Percentiles rank a stretch among this genome's conserved stretches.
Evolutionary conservation across 2,329 filamentous ascomycete genomes (phyloP).

Genomic region (Trematosphaeria pertusa): DNA sequence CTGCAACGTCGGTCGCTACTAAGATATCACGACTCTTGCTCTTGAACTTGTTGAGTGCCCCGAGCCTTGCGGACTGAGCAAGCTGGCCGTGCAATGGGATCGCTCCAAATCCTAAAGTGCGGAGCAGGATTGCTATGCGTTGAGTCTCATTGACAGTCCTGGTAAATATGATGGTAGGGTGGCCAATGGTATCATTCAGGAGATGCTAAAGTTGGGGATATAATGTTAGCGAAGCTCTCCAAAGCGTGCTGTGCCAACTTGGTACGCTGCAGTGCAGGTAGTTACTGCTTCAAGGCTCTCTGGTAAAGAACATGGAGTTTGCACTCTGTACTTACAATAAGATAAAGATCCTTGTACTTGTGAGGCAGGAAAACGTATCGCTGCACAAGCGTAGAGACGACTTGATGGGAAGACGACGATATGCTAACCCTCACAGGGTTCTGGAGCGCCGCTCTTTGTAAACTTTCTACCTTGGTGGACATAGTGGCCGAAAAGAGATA

Average conservation of each 20-base stretch:
- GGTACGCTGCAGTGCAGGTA: too few species aligned
- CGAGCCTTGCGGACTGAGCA: constrained; percentile 83
- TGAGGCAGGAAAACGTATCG: constrained; percentile 79
- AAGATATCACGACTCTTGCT: constrained; percentile 82
- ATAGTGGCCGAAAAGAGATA: constrained; percentile 91
- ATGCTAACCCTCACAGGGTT: constrained; percentile 86
- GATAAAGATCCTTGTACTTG: constrained; percentile 86
- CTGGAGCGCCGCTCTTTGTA: constrained; percentile 86
- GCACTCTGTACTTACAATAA: too few species aligned
- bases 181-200: constrained; percentile 84
- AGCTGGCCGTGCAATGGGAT: constrained; percentile 94
- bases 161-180: constrained; percentile 88
- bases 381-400: constrained; percentile 86
- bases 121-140: constrained; percentile 80
- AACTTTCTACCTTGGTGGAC: constrained; percentile 88
- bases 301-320: too few species aligned
- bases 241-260: too few species aligned
- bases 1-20: constrained; percentile 92
- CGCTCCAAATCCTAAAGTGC: constrained; percentile 84
- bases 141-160: constrained; percentile 92
- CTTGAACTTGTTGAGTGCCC: constrained; percentile 89
- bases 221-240: too few species aligned
- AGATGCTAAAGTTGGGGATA: too few species aligned
- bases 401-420: constrained; percentile 84
- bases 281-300: too few species aligned